Evolutionary conservation across 805 yeast species (phyloP), one percentile per base, ranked within the genome.

Genomic region (Wickerhamomyces hampshirensis): DNA sequence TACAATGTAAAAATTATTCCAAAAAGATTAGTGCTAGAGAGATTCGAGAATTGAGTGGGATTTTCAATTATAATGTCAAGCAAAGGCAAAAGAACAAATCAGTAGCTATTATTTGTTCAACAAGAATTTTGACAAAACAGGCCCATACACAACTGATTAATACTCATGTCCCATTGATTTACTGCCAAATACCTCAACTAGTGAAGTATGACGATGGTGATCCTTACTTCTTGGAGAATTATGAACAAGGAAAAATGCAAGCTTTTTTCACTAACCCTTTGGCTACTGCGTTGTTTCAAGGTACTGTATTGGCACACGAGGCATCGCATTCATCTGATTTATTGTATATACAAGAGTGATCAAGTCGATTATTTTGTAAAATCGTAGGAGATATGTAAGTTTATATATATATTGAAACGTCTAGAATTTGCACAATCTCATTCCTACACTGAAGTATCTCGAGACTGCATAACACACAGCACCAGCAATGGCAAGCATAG

Each of bases 11-110:
- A 30, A 40, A 45, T 30, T 46, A 48, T 23, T 37, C 49, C 1
- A 32, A 43, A 10, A 52, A 52, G 41, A 45, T 52, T 23, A 40
- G 46, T 4, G 54, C 56, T 8, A 50, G 46, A 33, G 55, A 52
- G 31, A 47, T 52, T 6, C 29, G 56, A 21, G 56, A 52, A 28
- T 39, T 52, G 3, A 37, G 46, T 2, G 56, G 56, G 3, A 49
- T 48, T 2, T 45, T 45, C 32, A 35, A 43, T 24, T 49, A 37
- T 31, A 46, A 48, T 23, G 48, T 48, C 26, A 30, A 35, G 4
- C 33, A 39, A 8, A 33, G 32, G 13, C 28, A 45, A 2, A 35
- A 35, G 28, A 40, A 42, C 17, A 39, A 38, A 4, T 42, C 53
- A 5, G 33, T 52, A n/a, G 47, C 35, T 11, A 23, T 51, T 4